Evolutionary conservation across 2,329 filamentous ascomycete species (phyloP), one percentile per base, ranked within the genome.

Genomic region (Dactylellina cionopaga): DNA sequence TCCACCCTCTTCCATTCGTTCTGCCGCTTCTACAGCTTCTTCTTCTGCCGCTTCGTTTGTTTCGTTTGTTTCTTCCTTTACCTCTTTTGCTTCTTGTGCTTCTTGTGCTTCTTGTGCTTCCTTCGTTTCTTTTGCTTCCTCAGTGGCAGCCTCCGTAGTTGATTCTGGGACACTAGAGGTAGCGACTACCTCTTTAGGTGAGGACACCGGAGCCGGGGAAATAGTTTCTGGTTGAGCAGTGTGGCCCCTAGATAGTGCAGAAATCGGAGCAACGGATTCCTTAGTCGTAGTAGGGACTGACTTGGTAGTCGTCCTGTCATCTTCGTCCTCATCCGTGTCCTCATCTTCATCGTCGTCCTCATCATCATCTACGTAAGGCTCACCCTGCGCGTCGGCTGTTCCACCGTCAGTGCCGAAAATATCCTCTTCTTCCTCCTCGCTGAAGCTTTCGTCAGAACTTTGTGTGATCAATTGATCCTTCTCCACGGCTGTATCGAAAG

Each of bases 371-470:
- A n/a, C n/a, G n/a, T n/a, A n/a, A n/a, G n/a, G n/a, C 1, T 54
- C 49, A 9, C 59, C 59, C 5, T 54, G 51, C 0, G 47, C 39
- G 27, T 70, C 64, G 5, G 13, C 15, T 35, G 19, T 31, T 85
- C 85, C 47, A 86, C 82, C 79, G 87, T 84, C 76, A 89, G 87
- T 62, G 87, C 83, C 75, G 88, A 85, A 2, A 85, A 89, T 4
- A 86, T 87, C 76, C n/a, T 65, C 66, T 0, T 46, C 56, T 15
- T 65, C 59, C 15, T 51, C 70, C 1, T 63, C 69, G 15, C 46
- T 70, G 9, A 89, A 87, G 63, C 90, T 80, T 0, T 88, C 88
- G 25, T 87, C 86, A 5, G 87, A 65, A 22, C 59, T 65, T 19
- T 72, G n/a, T 2, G 22, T 54, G 13, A 72, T 65, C 22, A 72